Conservation (phyloP, 1,139 yeast species). For the Pichia sp. region DNA sequence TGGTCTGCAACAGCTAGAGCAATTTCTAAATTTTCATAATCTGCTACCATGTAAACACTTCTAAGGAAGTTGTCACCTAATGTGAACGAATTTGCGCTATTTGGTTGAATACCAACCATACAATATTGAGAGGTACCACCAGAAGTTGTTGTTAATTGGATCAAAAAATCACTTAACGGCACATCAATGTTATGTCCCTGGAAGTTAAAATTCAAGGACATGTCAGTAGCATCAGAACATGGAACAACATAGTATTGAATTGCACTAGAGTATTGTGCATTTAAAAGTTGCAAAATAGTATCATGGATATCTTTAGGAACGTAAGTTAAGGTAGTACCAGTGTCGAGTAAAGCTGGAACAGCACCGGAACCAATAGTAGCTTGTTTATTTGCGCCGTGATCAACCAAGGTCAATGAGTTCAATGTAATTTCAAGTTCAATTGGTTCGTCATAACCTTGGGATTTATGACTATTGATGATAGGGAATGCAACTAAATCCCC, state of each 20-base stretch:
- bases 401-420: conserved; percentile 22
- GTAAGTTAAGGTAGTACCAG: conserved; percentile 59
- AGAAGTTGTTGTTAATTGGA: conserved; percentile 6
- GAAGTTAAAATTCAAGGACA: conserved; percentile 38
- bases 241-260: conserved; percentile 31
- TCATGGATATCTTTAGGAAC: conserved; percentile 39
- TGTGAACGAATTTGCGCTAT: conserved; percentile 29
- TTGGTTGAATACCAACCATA: conserved; percentile 21
- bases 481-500: conserved; percentile 43
- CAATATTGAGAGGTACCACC: conserved; percentile 9
- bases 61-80: conserved; percentile 73
- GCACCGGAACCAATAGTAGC: conserved; percentile 33
- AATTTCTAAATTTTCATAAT: conserved; percentile 57
- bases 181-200: conserved; percentile 44
- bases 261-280: conserved; percentile 32
- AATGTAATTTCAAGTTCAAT: conserved; percentile 42
- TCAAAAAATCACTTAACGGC: conserved; percentile 35
- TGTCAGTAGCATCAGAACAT: conserved; percentile 27
- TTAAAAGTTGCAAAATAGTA: conserved; percentile 33
- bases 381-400: conserved; percentile 7
- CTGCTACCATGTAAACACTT: conserved; percentile 70
- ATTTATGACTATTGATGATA: conserved; percentile 32
- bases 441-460: conserved; percentile 26
- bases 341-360: conserved; percentile 50
- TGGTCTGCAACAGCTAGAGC: conserved; percentile 55